These are phyloP conservation scores for Hura crepitans DNA, from an alignment of 441 rosid species.

Conservation along the genomic window DNA sequence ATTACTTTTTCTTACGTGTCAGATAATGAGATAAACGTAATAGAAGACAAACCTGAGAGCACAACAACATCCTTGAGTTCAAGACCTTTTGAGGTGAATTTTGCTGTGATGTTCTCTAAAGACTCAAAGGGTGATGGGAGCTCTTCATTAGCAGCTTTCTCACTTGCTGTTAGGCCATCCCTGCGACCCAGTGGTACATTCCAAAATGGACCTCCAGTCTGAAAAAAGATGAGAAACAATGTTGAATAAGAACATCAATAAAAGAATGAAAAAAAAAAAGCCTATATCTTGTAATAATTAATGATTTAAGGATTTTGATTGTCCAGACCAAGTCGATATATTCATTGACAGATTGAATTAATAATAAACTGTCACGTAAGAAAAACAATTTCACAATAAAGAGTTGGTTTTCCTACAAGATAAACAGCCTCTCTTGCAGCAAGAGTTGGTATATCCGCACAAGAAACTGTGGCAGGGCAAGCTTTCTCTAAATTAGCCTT, in stretches of 20 bases:
- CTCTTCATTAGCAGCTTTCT: slow-evolving; percentile 45
- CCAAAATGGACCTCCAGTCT: slow-evolving; percentile 55
- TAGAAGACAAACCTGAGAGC: slow-evolving; percentile 47
- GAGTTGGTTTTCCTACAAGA: slow-evolving; percentile 32
- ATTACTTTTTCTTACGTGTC: too few species aligned
- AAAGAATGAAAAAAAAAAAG: neutral
- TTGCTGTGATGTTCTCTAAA: slow-evolving; percentile 49
- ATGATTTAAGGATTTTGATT: too few species aligned
- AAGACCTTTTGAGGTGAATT: slow-evolving; percentile 58
- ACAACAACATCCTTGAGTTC: slow-evolving; percentile 56
- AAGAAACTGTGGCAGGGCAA: slow-evolving; percentile 60
- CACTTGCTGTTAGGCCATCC: slow-evolving; percentile 46
- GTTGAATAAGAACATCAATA: too few species aligned
- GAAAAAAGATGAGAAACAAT: neutral
- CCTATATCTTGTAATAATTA: too few species aligned
- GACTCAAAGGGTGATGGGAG: slow-evolving; percentile 61
- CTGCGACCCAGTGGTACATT: slow-evolving; percentile 54
- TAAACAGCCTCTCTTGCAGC: slow-evolving; percentile 61
- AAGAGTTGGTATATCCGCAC: slow-evolving; percentile 56
- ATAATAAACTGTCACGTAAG: neutral
- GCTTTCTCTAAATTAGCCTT: slow-evolving; percentile 51
- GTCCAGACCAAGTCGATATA: too few species aligned
- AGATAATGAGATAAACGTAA: too few species aligned
- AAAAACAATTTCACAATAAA: too few species aligned
- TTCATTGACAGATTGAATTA: neutral